phyloP scores from a whole-genome alignment of 371 early-diverging fungal species.

The Zychaea mexicana region DNA sequence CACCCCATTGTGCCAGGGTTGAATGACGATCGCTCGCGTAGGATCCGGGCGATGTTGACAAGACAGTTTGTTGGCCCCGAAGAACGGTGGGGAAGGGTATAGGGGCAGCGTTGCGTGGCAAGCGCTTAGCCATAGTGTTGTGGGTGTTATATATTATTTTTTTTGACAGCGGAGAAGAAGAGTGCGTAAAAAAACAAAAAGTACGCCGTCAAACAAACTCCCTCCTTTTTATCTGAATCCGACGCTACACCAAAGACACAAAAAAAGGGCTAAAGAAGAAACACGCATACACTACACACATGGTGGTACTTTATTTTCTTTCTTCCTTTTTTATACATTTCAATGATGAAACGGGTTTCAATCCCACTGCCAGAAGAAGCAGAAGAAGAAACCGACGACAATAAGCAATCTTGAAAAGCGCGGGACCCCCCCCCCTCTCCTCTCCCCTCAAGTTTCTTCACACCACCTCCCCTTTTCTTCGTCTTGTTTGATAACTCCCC shows the following conservation, averaged over 20 bases:
- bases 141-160: not conserved
- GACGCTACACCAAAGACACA: not conserved
- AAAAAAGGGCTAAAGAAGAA: not conserved
- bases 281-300: not conserved
- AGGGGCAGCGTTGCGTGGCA: conserved; percentile 11
- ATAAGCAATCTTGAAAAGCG: no score
- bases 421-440: no score
- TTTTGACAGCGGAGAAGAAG: not conserved
- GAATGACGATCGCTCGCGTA: not conserved
- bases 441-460: no score
- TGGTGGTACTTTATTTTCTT: no score
- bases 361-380: not conserved
- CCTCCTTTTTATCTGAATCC: not conserved
- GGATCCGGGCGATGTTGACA: not conserved
- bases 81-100: conserved; percentile 8
- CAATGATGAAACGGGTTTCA: not conserved
- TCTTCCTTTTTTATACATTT: not conserved
- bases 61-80: not conserved
- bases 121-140: conserved; percentile 4
- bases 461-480: not conserved
- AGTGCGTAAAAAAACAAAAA: not conserved
- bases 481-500: no score
- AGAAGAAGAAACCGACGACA: not conserved
- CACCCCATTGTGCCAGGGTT: conserved; percentile 10
- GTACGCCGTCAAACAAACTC: no score